phyloP scores from a whole-genome alignment of 2,329 filamentous ascomycete genomes.

The Fusarium robinianum region DNA sequence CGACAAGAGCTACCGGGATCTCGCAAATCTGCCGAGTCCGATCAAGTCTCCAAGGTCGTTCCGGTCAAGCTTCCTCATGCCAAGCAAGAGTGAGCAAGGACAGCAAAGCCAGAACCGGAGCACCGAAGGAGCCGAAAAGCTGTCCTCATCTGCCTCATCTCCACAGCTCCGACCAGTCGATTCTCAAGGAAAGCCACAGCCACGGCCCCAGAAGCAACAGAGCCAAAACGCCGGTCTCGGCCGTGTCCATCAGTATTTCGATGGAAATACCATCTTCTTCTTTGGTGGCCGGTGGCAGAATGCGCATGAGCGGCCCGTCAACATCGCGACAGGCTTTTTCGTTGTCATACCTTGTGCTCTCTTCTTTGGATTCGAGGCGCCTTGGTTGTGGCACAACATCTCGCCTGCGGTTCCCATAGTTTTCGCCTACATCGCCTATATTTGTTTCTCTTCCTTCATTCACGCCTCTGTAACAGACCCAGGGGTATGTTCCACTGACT shows the following conservation, averaged over 20 bases:
- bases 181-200: constrained; percentile 29
- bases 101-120: constrained; percentile 58
- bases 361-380: constrained; percentile 84
- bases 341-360: constrained; percentile 78
- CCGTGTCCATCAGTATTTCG: constrained; percentile 89
- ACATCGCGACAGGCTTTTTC: constrained; percentile 80
- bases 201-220: constrained; percentile 30
- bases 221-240: constrained; percentile 45
- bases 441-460: constrained; percentile 91
- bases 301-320: constrained; percentile 83
- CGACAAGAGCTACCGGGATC: constrained; percentile 60
- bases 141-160: constrained; percentile 80
- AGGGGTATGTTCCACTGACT: constrained; percentile 60
- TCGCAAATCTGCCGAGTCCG: constrained; percentile 59
- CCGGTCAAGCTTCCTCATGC: constrained; percentile 72
- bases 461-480: constrained; percentile 93
- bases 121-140: constrained; percentile 74
- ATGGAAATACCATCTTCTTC: constrained; percentile 91
- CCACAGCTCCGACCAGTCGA: constrained; percentile 64
- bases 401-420: constrained; percentile 87
- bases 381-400: constrained; percentile 83
- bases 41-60: constrained; percentile 77
- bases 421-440: constrained; percentile 88
- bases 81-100: constrained; percentile 57
- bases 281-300: constrained; percentile 86